Evolutionary conservation across 176 grass and related monocot genomes (phyloP).

Genomic region (Sorghum bicolor): DNA sequence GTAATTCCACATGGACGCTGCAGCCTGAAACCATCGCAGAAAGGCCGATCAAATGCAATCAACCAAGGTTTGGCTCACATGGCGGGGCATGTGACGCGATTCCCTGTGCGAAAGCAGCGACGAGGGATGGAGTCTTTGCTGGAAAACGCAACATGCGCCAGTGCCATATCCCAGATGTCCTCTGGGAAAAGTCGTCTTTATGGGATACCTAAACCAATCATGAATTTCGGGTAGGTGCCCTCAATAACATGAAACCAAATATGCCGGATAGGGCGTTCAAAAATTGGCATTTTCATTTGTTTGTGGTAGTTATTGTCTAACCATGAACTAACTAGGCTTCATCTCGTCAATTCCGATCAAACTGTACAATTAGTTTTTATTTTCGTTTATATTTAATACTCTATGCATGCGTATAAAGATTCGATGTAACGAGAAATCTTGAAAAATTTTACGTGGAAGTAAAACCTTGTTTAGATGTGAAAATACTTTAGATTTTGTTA

Average conservation of each 20-base stretch:
- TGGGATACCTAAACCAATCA: background rate
- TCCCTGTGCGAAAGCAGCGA: slow-evolving; percentile 1
- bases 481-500: too few species aligned
- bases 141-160: slow-evolving; percentile 2
- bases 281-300: too few species aligned
- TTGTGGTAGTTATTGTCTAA: too few species aligned
- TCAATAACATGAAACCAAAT: background rate
- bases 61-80: background rate
- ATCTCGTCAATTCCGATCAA: too few species aligned
- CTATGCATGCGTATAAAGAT: too few species aligned
- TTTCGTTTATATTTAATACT: too few species aligned
- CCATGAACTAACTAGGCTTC: too few species aligned
- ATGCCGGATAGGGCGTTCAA: too few species aligned
- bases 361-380: too few species aligned
- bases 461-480: too few species aligned
- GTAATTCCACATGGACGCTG: slow-evolving; percentile 6
- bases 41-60: background rate
- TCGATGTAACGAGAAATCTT: too few species aligned
- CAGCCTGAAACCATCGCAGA: background rate
- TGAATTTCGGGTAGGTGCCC: background rate
- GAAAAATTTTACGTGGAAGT: too few species aligned
- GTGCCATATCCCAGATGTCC: background rate
- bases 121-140: background rate
- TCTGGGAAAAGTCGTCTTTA: background rate
- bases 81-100: slow-evolving; percentile 27